These are phyloP conservation scores for Ulmus americana DNA, from an alignment of 331 rosid species.

Conservation along the genomic window DNA sequence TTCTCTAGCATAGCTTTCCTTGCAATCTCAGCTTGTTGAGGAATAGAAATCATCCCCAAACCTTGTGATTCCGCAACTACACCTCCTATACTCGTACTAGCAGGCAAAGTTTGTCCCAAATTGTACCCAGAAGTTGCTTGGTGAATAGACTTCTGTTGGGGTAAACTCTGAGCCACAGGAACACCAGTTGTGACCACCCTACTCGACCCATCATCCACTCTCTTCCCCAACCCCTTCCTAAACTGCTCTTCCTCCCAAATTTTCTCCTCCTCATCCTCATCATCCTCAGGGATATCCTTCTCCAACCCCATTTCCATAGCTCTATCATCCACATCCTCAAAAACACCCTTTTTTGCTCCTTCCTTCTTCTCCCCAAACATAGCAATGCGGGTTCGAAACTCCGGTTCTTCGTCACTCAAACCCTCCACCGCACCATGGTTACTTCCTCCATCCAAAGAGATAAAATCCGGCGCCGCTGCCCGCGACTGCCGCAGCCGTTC, in stretches of 20 bases:
- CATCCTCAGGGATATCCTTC: constrained; percentile 27
- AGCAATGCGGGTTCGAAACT: constrained; percentile 67
- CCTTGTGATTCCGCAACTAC: constrained; percentile 32
- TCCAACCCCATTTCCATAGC: constrained; percentile 31
- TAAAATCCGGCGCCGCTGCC: constrained; percentile 62
- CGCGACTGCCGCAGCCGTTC: constrained; percentile 67
- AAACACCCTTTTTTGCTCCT: constrained; percentile 68
- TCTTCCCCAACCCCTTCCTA: constrained; percentile 91
- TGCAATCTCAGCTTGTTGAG: constrained; percentile 65
- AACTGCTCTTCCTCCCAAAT: constrained; percentile 95
- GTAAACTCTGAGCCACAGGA: constrained; percentile 47
- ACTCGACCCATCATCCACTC: constrained; percentile 70
- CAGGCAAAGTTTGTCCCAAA: constrained; percentile 28
- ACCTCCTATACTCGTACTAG: constrained; percentile 59
- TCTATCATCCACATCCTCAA: constrained; percentile 71
- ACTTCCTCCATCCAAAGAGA: constrained; percentile 82
- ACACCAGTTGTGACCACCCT: constrained; percentile 40
- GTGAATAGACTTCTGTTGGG: constrained; percentile 42
- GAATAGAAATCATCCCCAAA: constrained; percentile 50
- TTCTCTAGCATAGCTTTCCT: constrained; percentile 58
- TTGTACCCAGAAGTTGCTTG: constrained; percentile 39
- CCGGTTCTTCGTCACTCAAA: constrained; percentile 87
- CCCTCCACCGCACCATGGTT: constrained; percentile 85
- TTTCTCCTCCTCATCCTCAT: constrained; percentile 82
- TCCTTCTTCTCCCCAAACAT: constrained; percentile 72